Evolutionary conservation across 495 filamentous ascomycete species (phyloP), one percentile per base, ranked within the genome.

Genomic region (Glarea lozoyensis): DNA sequence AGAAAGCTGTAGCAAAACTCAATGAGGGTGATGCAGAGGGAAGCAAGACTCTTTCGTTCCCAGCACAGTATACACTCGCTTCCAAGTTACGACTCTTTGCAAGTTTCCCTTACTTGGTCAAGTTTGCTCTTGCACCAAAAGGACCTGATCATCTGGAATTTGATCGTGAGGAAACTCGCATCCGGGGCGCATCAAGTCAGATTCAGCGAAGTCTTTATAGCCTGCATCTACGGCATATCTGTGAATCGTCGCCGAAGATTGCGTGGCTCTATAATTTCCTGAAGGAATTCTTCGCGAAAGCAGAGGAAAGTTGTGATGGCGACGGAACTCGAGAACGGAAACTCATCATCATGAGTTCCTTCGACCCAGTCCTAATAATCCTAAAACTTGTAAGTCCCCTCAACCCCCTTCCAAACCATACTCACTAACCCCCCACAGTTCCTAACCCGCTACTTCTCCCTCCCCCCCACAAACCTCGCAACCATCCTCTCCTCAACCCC

Each of bases 221-320:
- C 27, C 19, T 12, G 13, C 20, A 32, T 25, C n/a, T 43, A 4
- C 21, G 22, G 23, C 11, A 21, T 6, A 49, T 49, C 34, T 9
- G 15, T 0, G 40, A 42, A 10, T 39, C 10, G 10, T 43, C 39
- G n/a, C 40, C 46, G 5, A 49, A 49, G 25, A n/a, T 13, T 10
- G 22, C 32, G 9, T 49, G 46, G 46, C 31, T 49, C 15, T 20
- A 49, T 25, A 11, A 12, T 2, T 49, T 42, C 15, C 37, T 49
- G 22, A 5, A 9, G 1, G 4, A n/a, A 6, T 9, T 49, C 17
- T 5, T 31, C 4, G n/a, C 29, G 20, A 17, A 12, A 4, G 23
- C 5, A 10, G 46, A 49, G 20, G 10, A 25, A 16, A 32, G 29
- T 6, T n/a, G n/a, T n/a, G n/a, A n/a, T n/a, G n/a, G n/a, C n/a